Evolutionary conservation across 1,284 basidiomycete species (phyloP).

Genomic region (Lignosus rhinocerotis): DNA sequence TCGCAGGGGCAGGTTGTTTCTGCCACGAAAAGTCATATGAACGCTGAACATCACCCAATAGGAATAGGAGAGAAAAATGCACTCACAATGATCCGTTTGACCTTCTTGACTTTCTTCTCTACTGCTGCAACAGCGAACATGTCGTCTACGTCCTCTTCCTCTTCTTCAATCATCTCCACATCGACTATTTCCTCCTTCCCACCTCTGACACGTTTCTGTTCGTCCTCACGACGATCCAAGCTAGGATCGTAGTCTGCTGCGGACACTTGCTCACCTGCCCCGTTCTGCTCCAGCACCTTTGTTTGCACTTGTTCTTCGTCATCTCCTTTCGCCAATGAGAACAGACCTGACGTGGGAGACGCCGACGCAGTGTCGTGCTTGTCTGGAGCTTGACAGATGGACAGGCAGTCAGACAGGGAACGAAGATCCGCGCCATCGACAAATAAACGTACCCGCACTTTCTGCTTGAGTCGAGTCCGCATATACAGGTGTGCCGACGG

Average conservation of each 20-base stretch:
- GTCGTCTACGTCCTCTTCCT: constrained; percentile 80
- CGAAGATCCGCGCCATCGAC: neutral
- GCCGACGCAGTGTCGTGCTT: constrained; percentile 55
- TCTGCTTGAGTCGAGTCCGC: constrained; percentile 14
- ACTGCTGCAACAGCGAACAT: constrained; percentile 78
- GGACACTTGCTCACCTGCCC: constrained; percentile 69
- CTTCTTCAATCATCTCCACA: constrained; percentile 60
- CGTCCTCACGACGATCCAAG: constrained; percentile 80
- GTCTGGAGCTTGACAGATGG: constrained; percentile 30
- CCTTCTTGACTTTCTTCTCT: constrained; percentile 62
- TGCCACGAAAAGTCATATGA: constrained; percentile 24
- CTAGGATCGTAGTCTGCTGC: constrained; percentile 95
- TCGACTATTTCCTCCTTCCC: constrained; percentile 42
- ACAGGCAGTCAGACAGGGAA: neutral
- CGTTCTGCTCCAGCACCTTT: constrained; percentile 44
- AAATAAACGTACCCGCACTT: constrained; percentile 13
- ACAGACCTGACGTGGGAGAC: constrained; percentile 54
- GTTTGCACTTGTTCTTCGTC: constrained; percentile 48
- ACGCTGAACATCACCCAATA: constrained; percentile 1
- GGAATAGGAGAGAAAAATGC: neutral
- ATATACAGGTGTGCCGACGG: constrained; percentile 37
- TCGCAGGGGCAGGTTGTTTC: constrained; percentile 58
- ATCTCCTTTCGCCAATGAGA: constrained; percentile 62
- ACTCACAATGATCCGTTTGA: constrained; percentile 55
- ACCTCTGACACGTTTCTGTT: constrained; percentile 63